These are phyloP conservation scores for Cystofilobasidium bisporidii DNA, from an alignment of 768 basidiomycete genomes.

Conservation along the genomic window DNA sequence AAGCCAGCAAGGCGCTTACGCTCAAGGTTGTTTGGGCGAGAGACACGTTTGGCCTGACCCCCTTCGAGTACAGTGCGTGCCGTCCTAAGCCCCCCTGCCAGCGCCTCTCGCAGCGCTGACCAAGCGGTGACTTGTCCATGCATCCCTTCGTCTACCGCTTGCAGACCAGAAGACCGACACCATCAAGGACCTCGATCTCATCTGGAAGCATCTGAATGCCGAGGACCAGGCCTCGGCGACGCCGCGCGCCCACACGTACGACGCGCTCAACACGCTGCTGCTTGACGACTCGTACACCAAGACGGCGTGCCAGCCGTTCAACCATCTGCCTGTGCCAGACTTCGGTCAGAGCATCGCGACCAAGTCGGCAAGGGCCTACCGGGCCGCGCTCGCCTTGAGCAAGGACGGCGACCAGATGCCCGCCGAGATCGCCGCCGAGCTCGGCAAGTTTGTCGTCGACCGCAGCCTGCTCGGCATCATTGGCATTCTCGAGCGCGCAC, in stretches of 20 bases:
- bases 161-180: conserved; percentile 46
- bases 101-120: too few species aligned
- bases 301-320: conserved; percentile 26
- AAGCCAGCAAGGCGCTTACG: conserved; percentile 27
- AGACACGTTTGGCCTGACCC: conserved; percentile 60
- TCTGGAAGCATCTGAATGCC: conserved; percentile 49
- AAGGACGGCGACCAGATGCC: background rate
- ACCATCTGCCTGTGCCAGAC: conserved; percentile 27
- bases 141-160: too few species aligned
- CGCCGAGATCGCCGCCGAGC: background rate
- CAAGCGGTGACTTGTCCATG: too few species aligned
- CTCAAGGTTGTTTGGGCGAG: conserved; percentile 58
- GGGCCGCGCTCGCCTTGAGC: background rate
- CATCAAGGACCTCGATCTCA: conserved; percentile 62
- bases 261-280: conserved; percentile 21
- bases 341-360: conserved; percentile 10
- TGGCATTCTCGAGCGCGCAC: conserved; percentile 22
- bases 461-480: conserved; percentile 20
- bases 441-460: background rate
- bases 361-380: conserved; percentile 8
- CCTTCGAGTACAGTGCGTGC: conserved; percentile 60
- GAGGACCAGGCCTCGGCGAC: background rate
- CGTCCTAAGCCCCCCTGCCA: background rate
- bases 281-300: conserved; percentile 27
- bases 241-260: conserved; percentile 3